Evolutionary conservation across 371 early-diverging fungal genomes (phyloP).

Genomic region (Mortierella sp.): DNA sequence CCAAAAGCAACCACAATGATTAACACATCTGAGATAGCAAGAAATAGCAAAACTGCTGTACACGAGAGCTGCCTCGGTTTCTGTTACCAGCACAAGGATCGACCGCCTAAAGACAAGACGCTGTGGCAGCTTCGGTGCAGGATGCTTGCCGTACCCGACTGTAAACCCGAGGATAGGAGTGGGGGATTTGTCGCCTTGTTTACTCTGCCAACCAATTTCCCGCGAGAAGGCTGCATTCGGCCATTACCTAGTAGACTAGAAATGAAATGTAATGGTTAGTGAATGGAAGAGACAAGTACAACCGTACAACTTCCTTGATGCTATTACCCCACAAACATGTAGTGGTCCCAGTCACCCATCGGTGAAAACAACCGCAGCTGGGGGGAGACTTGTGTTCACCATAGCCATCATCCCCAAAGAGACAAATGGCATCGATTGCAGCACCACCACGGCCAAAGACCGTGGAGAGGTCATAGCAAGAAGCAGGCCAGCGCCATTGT

Average conservation of each 20-base stretch:
- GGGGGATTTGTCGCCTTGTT: too few relatives aligned
- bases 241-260: neutral
- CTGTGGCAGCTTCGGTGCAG: too few relatives aligned
- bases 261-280: constrained; percentile 28
- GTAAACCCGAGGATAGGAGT: too few relatives aligned
- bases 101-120: too few relatives aligned
- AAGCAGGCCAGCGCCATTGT: constrained; percentile 26
- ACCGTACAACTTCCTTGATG: constrained; percentile 38
- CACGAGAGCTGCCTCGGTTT: too few relatives aligned
- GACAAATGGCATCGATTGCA: constrained; percentile 17
- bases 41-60: too few relatives aligned
- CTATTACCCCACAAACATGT: constrained; percentile 28
- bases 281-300: constrained; percentile 20
- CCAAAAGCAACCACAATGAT: too few relatives aligned
- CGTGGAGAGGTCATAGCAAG: constrained; percentile 32
- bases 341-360: constrained; percentile 35
- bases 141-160: too few relatives aligned
- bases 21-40: too few relatives aligned
- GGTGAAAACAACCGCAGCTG: constrained; percentile 43
- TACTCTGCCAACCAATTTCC: too few relatives aligned
- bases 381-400: constrained; percentile 28
- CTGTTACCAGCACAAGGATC: too few relatives aligned
- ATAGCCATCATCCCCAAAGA: constrained; percentile 20
- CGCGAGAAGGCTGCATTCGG: constrained; percentile 1
- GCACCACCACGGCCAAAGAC: constrained; percentile 21